These are phyloP conservation scores for Tylopilus intermedius DNA, from an alignment of 768 basidiomycete species.

Conservation along the genomic window DNA sequence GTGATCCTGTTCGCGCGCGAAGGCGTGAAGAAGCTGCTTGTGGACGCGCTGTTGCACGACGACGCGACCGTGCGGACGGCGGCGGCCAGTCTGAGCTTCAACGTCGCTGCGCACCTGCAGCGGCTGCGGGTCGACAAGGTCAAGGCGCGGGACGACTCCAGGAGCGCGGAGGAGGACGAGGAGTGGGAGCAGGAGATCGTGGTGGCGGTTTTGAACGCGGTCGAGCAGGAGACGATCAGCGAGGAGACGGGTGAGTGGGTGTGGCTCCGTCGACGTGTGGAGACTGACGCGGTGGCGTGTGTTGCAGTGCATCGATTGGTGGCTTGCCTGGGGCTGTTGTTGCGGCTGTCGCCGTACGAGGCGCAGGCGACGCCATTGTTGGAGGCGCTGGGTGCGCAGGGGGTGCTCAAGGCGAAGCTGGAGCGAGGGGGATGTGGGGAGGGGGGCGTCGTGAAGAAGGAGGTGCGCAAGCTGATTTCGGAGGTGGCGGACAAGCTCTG, in stretches of 20 bases:
- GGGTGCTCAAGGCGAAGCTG: constrained; percentile 56
- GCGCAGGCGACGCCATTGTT: constrained; percentile 56
- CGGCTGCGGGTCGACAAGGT: constrained; percentile 46
- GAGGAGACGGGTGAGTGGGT: constrained; percentile 75
- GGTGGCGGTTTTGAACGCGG: constrained; percentile 77
- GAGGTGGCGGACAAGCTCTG: constrained; percentile 54
- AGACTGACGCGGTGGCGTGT: constrained; percentile 1
- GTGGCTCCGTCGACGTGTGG: not conserved
- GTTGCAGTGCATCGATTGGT: constrained; percentile 71
- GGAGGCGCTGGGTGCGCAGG: constrained; percentile 57
- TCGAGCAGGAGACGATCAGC: constrained; percentile 62
- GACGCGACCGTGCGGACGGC: constrained; percentile 70
- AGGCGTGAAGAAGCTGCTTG: constrained; percentile 49
- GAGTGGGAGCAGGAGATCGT: constrained; percentile 86
- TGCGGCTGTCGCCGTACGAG: constrained; percentile 71
- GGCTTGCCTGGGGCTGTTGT: constrained; percentile 70
- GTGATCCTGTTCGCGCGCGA: constrained; percentile 36
- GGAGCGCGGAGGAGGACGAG: constrained; percentile 53
- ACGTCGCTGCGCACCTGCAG: constrained; percentile 65
- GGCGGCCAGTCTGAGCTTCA: constrained; percentile 81
- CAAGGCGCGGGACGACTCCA: constrained; percentile 25
- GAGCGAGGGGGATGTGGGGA: constrained; percentile 46
- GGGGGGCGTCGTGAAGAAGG: constrained; percentile 60
- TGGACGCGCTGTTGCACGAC: constrained; percentile 62
- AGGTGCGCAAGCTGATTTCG: constrained; percentile 58